Base-by-base conservation (phyloP, 2,329 filamentous ascomycete genomes). In the Botrytis galanthina region DNA sequence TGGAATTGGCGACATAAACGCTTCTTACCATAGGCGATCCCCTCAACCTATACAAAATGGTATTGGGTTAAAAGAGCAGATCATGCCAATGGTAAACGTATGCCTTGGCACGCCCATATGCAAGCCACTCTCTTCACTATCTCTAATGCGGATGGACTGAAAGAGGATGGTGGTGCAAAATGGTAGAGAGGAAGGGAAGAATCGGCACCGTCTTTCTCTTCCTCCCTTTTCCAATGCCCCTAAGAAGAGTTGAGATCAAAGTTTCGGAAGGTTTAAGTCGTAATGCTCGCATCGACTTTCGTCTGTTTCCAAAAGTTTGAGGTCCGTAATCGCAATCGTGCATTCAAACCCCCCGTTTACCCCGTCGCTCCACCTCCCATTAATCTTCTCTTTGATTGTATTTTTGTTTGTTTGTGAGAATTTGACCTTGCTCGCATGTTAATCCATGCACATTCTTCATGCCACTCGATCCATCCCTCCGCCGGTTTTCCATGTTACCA, bases 241-340 rank as follows among this genome's bases (percentile, higher is more conserved):
- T 37, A n/a, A 61, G 26, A 8, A 39, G 59, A 39, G 59, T n/a
- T n/a, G 59, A 57, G 22, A 18, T 32, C 22, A 59, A 20, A 59
- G 29, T 20, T 59, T 59, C 29, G 57, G 29, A 59, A 32, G 57
- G 8, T 22, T 22, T 35, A 35, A 59, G 57, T 59, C 18, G 57
- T 59, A 32, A 46, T 64, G 62, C 42, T 46, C n/a, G 39, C 39
- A 12, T 46, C 39, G 26, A 39, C 61, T 10, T 18, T 35, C 29
- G 44, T 14, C 42, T 39, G 66, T 69, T 54, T 42, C 29, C n/a
- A 5, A 46, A 46, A 32, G 32, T 10, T 35, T 42, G 60, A 64
- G 54, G 63, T 51, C 71, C 71, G 71, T 72, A 61, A 46, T 60
- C 71, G 71, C 62, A 68, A 69, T 29, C 63, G 32, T 72, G 63